phyloP scores from a whole-genome alignment of 352 stramenopile species.

The Peronospora belbahrii region DNA sequence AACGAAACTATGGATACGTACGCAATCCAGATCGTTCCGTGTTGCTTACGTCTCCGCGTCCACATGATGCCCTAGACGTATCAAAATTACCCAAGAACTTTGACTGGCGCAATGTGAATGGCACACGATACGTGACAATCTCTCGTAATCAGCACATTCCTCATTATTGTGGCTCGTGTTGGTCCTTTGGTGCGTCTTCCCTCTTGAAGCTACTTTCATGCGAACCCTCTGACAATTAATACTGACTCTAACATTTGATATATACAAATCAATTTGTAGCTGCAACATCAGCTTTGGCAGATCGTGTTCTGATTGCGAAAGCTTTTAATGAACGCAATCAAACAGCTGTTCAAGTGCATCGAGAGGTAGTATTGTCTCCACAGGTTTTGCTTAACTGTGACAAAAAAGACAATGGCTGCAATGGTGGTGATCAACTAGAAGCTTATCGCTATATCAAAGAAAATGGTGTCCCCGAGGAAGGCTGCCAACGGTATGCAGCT shows the following conservation, averaged over 20 bases:
- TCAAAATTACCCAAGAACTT: slow-evolving; percentile 87
- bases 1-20: slow-evolving; percentile 72
- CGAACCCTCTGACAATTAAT: no score
- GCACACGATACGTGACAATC: slow-evolving; percentile 76
- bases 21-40: slow-evolving; percentile 64
- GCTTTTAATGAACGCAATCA: slow-evolving; percentile 43
- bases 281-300: slow-evolving; percentile 76
- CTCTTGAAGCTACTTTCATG: no score
- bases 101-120: slow-evolving; percentile 87
- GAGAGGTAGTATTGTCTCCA: slow-evolving; percentile 75
- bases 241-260: no score
- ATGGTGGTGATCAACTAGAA: slow-evolving; percentile 87
- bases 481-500: slow-evolving; percentile 91
- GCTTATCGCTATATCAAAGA: slow-evolving; percentile 91
- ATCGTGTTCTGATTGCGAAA: slow-evolving; percentile 83
- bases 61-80: slow-evolving; percentile 60
- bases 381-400: slow-evolving; percentile 87
- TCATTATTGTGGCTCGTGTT: slow-evolving; percentile 87
- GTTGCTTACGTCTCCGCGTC: slow-evolving; percentile 46
- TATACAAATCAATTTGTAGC: slow-evolving; percentile 32
- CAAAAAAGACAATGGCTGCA: slow-evolving; percentile 81
- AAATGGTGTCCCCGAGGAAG: slow-evolving; percentile 90
- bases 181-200: slow-evolving; percentile 57
- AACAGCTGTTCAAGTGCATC: slow-evolving; percentile 49
- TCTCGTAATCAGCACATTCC: slow-evolving; percentile 83